These are phyloP conservation scores for Annulohypoxylon maeteangense DNA, from an alignment of 495 filamentous ascomycete genomes.

Conservation along the genomic window DNA sequence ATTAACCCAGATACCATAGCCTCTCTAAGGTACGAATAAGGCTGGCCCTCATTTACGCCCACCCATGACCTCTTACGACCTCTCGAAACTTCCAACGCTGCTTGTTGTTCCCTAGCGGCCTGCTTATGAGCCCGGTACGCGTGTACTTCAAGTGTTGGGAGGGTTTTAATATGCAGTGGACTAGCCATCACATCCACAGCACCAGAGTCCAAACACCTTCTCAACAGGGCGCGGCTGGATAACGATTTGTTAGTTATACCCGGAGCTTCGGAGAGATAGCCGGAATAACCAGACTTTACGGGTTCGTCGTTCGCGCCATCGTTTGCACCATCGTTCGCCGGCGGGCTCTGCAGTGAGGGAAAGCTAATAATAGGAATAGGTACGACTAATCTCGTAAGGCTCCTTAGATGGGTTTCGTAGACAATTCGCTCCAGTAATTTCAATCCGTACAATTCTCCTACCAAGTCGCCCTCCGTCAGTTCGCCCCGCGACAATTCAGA, in stretches of 20 bases:
- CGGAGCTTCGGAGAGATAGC: slow-evolving; percentile 25
- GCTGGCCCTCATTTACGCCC: slow-evolving; percentile 83
- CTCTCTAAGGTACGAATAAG: slow-evolving; percentile 89
- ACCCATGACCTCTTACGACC: slow-evolving; percentile 91
- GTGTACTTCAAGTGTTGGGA: slow-evolving; percentile 80
- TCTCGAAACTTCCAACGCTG: slow-evolving; percentile 71
- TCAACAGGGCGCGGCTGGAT: slow-evolving; percentile 58
- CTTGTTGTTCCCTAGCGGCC: slow-evolving; percentile 72
- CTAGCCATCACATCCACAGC: slow-evolving; percentile 85
- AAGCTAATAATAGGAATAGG: slow-evolving; percentile 72
- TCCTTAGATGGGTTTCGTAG: slow-evolving; percentile 74
- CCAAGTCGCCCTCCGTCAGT: slow-evolving; percentile 50
- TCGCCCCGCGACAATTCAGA: slow-evolving; percentile 44
- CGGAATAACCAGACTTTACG: slow-evolving; percentile 31
- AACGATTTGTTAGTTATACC: slow-evolving; percentile 45
- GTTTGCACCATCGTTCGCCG: slow-evolving; percentile 40
- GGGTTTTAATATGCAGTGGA: slow-evolving; percentile 74
- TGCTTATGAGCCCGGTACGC: slow-evolving; percentile 83
- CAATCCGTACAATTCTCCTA: slow-evolving; percentile 72
- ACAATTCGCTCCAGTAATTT: slow-evolving; percentile 74
- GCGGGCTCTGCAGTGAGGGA: slow-evolving; percentile 41
- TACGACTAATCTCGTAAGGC: slow-evolving; percentile 76
- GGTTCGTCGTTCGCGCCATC: slow-evolving; percentile 47
- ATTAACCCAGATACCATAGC: slow-evolving; percentile 89
- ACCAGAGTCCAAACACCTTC: slow-evolving; percentile 82